Evolutionary conservation across 2,329 filamentous ascomycete genomes (phyloP).

Genomic region (Ascochyta rabiei): DNA sequence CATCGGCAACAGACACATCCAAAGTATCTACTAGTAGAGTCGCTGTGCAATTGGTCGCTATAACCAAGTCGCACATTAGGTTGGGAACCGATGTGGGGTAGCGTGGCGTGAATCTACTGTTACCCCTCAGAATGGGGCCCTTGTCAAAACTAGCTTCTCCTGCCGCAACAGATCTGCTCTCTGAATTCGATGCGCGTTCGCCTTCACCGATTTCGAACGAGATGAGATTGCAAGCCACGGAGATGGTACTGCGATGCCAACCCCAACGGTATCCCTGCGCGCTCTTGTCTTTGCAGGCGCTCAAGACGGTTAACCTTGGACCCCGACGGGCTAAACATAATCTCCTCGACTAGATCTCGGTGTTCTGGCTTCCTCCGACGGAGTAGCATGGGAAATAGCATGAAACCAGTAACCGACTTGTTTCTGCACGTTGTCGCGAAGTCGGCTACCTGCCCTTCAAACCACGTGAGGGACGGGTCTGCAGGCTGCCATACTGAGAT

Average conservation of each 20-base stretch:
- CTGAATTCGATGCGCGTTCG: not conserved
- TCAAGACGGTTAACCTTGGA: conserved; percentile 3
- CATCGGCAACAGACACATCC: too few relatives aligned
- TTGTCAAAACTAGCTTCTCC: not conserved
- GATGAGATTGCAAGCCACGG: conserved; percentile 18
- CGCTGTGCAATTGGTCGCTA: not conserved
- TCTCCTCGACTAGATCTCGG: conserved; percentile 32
- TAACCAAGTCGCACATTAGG: not conserved
- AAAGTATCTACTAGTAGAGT: not conserved
- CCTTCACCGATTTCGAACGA: conserved; percentile 11
- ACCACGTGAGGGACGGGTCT: conserved; percentile 30
- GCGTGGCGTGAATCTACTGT: not conserved
- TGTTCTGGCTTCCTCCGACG: conserved; percentile 28
- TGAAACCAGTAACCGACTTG: conserved; percentile 25
- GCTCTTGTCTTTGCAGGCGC: conserved; percentile 25
- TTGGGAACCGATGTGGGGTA: conserved; percentile 5
- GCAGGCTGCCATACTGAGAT: conserved; percentile 38
- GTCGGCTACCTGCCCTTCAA: conserved; percentile 29
- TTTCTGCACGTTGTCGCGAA: conserved; percentile 34
- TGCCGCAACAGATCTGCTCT: not conserved
- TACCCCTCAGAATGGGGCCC: not conserved
- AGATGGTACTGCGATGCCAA: conserved; percentile 36
- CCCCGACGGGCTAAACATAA: conserved; percentile 21
- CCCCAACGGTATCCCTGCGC: conserved; percentile 28
- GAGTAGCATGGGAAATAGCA: conserved; percentile 32